Percentiles rank a stretch among this genome's conserved stretches.
These are phyloP conservation scores for Cadophora malorum DNA, from an alignment of 2,329 filamentous ascomycete species.

Conservation along the genomic window DNA sequence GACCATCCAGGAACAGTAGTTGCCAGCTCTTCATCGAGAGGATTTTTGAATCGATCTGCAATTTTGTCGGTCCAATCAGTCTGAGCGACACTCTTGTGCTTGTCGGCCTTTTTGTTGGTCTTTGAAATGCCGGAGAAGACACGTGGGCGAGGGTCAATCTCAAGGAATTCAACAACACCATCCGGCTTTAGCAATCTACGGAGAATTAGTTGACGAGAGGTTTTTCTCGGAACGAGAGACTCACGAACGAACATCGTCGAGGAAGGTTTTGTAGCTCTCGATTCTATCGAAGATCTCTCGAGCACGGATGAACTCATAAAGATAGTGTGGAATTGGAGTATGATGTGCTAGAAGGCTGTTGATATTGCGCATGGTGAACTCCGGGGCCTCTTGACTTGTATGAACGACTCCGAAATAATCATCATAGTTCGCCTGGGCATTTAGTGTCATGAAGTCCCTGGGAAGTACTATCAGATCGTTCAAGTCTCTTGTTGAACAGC, in stretches of 20 bases:
- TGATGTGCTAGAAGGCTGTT: constrained; percentile 37
- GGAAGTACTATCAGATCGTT: neutral
- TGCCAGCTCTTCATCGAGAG: constrained; percentile 38
- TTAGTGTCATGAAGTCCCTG: constrained; percentile 40
- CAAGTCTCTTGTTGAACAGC: neutral
- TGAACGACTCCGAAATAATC: constrained; percentile 39
- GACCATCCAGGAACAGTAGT: constrained; percentile 40
- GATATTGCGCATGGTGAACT: constrained; percentile 42
- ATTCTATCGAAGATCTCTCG: constrained; percentile 42
- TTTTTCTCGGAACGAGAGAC: neutral
- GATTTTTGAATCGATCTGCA: constrained; percentile 38
- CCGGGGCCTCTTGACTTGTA: constrained; percentile 33
- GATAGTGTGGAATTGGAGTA: constrained; percentile 39
- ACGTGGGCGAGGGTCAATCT: constrained; percentile 43
- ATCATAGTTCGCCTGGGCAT: neutral
- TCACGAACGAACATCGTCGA: constrained; percentile 43
- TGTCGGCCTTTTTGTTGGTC: constrained; percentile 7
- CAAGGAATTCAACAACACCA: constrained; percentile 44
- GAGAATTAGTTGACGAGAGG: neutral
- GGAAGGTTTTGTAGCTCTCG: constrained; percentile 41
- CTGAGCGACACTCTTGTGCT: constrained; percentile 34
- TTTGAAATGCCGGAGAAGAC: constrained; percentile 12
- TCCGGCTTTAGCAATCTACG: constrained; percentile 40
- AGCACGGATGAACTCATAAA: constrained; percentile 42
- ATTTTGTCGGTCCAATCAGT: constrained; percentile 41